phyloP scores from a whole-genome alignment of 2,329 filamentous ascomycete species.

The Apiospora aurea region DNA sequence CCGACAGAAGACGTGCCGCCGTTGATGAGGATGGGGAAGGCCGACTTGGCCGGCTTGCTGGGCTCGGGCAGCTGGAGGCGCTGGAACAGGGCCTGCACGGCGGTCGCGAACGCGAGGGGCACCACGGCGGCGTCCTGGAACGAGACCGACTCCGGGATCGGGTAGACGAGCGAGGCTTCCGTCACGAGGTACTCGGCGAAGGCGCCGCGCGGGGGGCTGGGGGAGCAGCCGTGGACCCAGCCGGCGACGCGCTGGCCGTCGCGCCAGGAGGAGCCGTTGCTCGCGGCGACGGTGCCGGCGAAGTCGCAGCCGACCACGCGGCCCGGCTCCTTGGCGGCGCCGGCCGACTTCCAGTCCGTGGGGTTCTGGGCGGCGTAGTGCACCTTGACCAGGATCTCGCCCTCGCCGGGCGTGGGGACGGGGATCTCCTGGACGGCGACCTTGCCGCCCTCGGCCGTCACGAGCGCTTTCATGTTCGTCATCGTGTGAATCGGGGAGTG shows the following conservation, averaged over 20 bases:
- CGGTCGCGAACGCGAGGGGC: slow-evolving; percentile 53
- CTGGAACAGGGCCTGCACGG: slow-evolving; percentile 45
- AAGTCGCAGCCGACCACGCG: slow-evolving; percentile 45
- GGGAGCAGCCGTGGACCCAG: slow-evolving; percentile 41
- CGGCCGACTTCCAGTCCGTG: slow-evolving; percentile 43
- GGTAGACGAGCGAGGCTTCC: slow-evolving; percentile 39
- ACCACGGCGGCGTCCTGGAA: slow-evolving; percentile 39
- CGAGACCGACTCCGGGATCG: slow-evolving; percentile 39
- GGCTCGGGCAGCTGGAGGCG: slow-evolving; percentile 42
- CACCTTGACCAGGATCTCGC: slow-evolving; percentile 44
- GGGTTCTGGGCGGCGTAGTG: slow-evolving; percentile 45
- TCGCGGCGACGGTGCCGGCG: slow-evolving; percentile 40
- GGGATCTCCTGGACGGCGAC: slow-evolving; percentile 41
- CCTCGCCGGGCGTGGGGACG: slow-evolving; percentile 38
- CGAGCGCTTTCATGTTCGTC: slow-evolving; percentile 48
- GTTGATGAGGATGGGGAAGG: slow-evolving; percentile 43
- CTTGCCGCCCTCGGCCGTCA: slow-evolving; percentile 38
- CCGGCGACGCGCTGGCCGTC: slow-evolving; percentile 44
- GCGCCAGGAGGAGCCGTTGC: slow-evolving; percentile 41
- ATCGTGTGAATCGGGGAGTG: not conserved
- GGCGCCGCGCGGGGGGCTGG: slow-evolving; percentile 36
- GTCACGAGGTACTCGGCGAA: slow-evolving; percentile 41
- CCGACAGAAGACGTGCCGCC: slow-evolving; percentile 40
- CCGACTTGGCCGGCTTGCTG: slow-evolving; percentile 37
- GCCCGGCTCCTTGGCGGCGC: slow-evolving; percentile 31